A percentile compares a stretch with the other conserved stretches of the same genome.
Evolutionary conservation across 2,329 filamentous ascomycete species (phyloP).

Genomic region (Paraconiothyrium sp.): DNA sequence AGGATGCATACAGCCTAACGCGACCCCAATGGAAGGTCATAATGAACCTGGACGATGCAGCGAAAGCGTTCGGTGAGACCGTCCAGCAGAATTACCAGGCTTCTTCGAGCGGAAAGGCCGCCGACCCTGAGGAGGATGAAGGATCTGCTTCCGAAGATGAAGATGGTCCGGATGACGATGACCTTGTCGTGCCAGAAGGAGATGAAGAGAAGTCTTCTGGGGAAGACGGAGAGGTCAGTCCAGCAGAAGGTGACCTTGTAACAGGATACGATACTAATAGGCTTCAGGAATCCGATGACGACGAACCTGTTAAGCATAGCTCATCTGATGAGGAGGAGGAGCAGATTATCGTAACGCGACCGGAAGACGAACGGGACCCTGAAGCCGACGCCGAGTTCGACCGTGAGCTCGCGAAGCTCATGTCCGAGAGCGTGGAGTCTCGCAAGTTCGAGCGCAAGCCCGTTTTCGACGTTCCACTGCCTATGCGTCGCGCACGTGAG

Average conservation of each 20-base stretch:
- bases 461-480: constrained; percentile 96
- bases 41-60: constrained; percentile 81
- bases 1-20: constrained; percentile 86
- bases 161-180: constrained; percentile 59
- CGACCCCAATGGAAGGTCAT: constrained; percentile 94
- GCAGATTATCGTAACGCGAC: constrained; percentile 87
- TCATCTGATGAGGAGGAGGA: constrained; percentile 82
- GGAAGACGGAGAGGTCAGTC: constrained; percentile 64
- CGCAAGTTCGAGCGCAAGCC: constrained; percentile 95
- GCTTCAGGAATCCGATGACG: constrained; percentile 55
- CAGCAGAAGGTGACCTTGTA: neutral
- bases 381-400: constrained; percentile 98
- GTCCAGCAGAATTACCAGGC: constrained; percentile 89
- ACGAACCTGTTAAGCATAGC: constrained; percentile 57
- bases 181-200: constrained; percentile 57
- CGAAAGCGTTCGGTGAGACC: constrained; percentile 84
- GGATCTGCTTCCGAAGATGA: constrained; percentile 81
- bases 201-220: constrained; percentile 62
- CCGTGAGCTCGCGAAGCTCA: constrained; percentile 96
- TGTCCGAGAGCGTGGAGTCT: constrained; percentile 95
- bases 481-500: constrained; percentile 79
- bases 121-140: constrained; percentile 76
- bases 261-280: constrained; percentile 11
- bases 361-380: constrained; percentile 89
- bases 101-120: constrained; percentile 73